Base-by-base conservation (phyloP, 1,284 basidiomycete genomes). In the Pseudozyma hubeiensis region DNA sequence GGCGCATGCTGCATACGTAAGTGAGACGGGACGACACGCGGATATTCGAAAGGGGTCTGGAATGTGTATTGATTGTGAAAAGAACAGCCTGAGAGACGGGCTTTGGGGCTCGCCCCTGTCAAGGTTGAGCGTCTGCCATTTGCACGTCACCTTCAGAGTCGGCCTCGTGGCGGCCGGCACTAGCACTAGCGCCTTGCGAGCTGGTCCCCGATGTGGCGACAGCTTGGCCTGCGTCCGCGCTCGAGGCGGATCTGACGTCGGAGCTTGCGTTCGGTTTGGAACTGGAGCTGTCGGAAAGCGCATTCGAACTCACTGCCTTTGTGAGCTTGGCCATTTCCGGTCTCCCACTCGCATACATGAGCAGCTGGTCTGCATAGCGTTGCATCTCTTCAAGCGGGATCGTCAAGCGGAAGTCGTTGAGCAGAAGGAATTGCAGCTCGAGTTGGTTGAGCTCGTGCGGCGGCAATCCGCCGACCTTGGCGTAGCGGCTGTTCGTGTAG, bases 401-500 rank as follows among this genome's bases (percentile, higher is more conserved):
- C 80, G 92, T 91, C 51, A 99, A 88, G 9, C 90, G 88, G 82
- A 99, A 99, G 86, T 98, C 93, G 85, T 98, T 99, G 9, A 99
- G 88, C 9, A 98, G 90, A 5, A 99, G 87, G 84, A 99, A 99
- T 78, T 98, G 96, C 7, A 99, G 89, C 84, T 99, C 96, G 55
- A 99, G 90, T 83, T 96, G 93, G 84, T 99, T 98, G 48, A 99
- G 89, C 85, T 99, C 96, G 54, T 91, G 88, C 58, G 95, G 91
- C 0, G 96, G 96, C 2, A 99, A 88, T 29, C 96, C 96, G 57
- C 96, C 96, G 68, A 95, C 94, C 89, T 98, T 99, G 62, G 96
- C 96, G 84, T 99, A 99, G 39, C 96, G 89, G 33, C 95, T 97
- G 82, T 99, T 99, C n/a, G 96, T 98, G 86, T 99, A 98, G 82